A percentile compares a stretch with the other conserved stretches of the same genome.
These are phyloP conservation scores for Talaromyces sp. DNA, from an alignment of 2,329 filamentous ascomycete species.

Conservation along the genomic window DNA sequence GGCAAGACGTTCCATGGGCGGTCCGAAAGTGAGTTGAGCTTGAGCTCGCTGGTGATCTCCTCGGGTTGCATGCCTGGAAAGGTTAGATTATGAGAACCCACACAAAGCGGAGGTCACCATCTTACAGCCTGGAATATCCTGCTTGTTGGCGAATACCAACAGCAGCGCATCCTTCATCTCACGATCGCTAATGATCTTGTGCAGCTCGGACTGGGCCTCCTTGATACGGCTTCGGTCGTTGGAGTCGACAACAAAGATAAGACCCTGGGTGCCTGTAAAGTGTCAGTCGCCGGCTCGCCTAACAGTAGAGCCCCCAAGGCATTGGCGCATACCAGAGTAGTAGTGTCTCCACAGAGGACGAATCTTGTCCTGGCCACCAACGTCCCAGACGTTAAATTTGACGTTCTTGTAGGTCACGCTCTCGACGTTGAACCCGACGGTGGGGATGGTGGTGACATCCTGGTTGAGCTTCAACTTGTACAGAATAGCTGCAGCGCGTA, in stretches of 20 bases:
- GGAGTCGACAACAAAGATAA: constrained; percentile 98
- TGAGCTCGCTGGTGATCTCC: constrained; percentile 71
- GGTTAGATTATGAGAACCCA: not conserved
- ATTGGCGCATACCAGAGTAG: constrained; percentile 62
- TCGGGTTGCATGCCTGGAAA: constrained; percentile 68
- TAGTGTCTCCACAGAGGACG: constrained; percentile 96
- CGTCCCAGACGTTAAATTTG: constrained; percentile 99
- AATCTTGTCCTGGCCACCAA: constrained; percentile 98
- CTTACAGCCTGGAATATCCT: constrained; percentile 79
- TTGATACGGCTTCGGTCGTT: constrained; percentile 88
- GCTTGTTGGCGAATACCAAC: constrained; percentile 98
- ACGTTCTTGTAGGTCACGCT: constrained; percentile 99
- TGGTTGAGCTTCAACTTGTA: constrained; percentile 99
- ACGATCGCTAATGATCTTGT: constrained; percentile 95
- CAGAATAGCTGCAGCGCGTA: constrained; percentile 62
- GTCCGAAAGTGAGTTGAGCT: constrained; percentile 72
- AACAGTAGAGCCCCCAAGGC: not conserved
- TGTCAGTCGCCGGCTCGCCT: not conserved
- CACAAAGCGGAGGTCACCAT: constrained; percentile 22
- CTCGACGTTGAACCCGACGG: constrained; percentile 98
- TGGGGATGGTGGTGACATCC: constrained; percentile 96
- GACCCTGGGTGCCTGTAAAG: constrained; percentile 75
- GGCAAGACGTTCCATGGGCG: constrained; percentile 82
- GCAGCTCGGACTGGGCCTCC: constrained; percentile 86
- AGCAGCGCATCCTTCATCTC: constrained; percentile 96